These are phyloP conservation scores for Penicillium vulpinum DNA, from an alignment of 2,329 filamentous ascomycete genomes.

Conservation along the genomic window DNA sequence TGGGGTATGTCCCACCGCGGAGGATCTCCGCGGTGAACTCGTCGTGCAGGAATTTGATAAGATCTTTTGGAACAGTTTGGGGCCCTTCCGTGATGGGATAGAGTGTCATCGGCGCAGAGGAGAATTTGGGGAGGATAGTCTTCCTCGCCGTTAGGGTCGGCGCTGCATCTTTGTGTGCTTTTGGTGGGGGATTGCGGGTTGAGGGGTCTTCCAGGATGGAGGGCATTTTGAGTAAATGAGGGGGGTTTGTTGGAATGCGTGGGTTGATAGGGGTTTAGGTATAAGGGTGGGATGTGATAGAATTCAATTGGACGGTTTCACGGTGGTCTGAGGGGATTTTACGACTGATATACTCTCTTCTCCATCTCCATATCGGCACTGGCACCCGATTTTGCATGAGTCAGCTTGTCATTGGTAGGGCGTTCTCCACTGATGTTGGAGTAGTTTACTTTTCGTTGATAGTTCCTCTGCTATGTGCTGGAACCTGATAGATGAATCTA, in stretches of 20 bases:
- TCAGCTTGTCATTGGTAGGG: slow-evolving; percentile 24
- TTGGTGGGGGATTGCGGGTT: slow-evolving; percentile 29
- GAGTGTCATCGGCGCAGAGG: slow-evolving; percentile 24
- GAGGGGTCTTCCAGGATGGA: slow-evolving; percentile 39
- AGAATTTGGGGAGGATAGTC: slow-evolving; percentile 27
- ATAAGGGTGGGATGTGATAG: background rate
- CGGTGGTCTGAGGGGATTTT: background rate
- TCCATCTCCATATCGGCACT: background rate
- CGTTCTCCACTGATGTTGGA: slow-evolving; percentile 12
- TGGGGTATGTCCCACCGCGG: slow-evolving; percentile 41
- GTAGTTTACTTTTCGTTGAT: background rate
- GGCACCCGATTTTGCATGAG: slow-evolving; percentile 11
- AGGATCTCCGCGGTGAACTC: slow-evolving; percentile 40
- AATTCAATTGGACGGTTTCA: background rate
- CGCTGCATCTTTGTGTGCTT: slow-evolving; percentile 18
- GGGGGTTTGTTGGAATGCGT: background rate
- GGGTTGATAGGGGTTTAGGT: background rate
- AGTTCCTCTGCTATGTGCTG: background rate
- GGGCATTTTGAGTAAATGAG: slow-evolving; percentile 29
- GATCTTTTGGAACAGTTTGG: slow-evolving; percentile 20
- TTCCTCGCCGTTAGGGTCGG: slow-evolving; percentile 25
- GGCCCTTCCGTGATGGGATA: slow-evolving; percentile 32
- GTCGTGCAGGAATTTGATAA: slow-evolving; percentile 31
- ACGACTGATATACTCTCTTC: slow-evolving; percentile 2
- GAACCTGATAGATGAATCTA: background rate